A percentile compares a stretch with the other conserved stretches of the same genome.
Evolutionary conservation across 805 yeast species (phyloP).

Genomic region (Kazachstania kunashirensis): DNA sequence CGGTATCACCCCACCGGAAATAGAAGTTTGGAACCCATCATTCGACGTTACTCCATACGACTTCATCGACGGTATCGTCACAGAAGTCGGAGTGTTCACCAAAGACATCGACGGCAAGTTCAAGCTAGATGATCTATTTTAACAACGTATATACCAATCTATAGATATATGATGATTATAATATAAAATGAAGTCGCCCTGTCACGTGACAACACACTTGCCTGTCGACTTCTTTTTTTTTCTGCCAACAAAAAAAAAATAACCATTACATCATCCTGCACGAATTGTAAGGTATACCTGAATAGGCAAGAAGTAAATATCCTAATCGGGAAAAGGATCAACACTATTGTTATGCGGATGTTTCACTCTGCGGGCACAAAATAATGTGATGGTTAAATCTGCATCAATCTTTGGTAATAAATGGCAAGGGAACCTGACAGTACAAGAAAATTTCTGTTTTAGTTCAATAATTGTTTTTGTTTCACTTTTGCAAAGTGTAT

Average conservation of each 20-base stretch:
- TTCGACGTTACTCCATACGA: slow-evolving; percentile 86
- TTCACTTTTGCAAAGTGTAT: too few relatives aligned
- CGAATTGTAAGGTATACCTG: background rate
- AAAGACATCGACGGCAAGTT: slow-evolving; percentile 46
- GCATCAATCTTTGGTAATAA: too few relatives aligned
- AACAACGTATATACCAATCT: too few relatives aligned
- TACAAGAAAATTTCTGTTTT: too few relatives aligned
- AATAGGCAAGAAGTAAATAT: background rate
- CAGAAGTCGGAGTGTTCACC: slow-evolving; percentile 56
- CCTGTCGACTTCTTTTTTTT: too few relatives aligned
- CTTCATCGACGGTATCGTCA: slow-evolving; percentile 79
- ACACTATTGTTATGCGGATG: background rate
- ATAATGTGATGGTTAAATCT: too few relatives aligned
- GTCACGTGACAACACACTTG: too few relatives aligned
- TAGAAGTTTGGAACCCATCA: slow-evolving; percentile 91
- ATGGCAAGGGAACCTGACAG: too few relatives aligned
- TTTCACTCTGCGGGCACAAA: too few relatives aligned
- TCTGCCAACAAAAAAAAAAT: background rate
- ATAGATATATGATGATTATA: too few relatives aligned
- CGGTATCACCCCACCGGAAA: slow-evolving; percentile 76
- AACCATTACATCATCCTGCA: background rate
- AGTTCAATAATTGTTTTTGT: too few relatives aligned
- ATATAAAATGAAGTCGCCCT: too few relatives aligned
- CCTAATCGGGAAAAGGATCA: slow-evolving; percentile 1
- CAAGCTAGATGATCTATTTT: slow-evolving; percentile 29